phyloP scores from a whole-genome alignment of 1,284 basidiomycete species.

The Earliella scabrosa region DNA sequence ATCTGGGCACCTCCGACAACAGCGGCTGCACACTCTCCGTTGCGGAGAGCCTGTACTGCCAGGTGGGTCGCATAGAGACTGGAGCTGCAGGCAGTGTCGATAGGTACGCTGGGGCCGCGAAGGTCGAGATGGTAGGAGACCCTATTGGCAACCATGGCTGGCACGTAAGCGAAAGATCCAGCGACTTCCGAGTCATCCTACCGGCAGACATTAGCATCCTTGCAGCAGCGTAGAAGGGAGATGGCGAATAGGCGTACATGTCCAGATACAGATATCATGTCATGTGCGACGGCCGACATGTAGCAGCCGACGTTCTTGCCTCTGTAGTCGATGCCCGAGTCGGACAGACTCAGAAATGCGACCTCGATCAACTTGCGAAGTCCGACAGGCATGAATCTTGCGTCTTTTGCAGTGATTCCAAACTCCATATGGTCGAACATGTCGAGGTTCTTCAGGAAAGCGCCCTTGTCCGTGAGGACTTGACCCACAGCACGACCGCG shows the following conservation, averaged over 20 bases:
- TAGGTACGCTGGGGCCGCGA: slow-evolving; percentile 47
- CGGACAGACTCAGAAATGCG: slow-evolving; percentile 42
- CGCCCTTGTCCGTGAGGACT: slow-evolving; percentile 35
- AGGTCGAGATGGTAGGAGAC: slow-evolving; percentile 55
- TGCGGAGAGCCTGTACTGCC: slow-evolving; percentile 46
- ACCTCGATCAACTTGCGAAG: slow-evolving; percentile 43
- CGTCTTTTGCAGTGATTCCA: slow-evolving; percentile 43
- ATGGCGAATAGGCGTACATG: slow-evolving; percentile 7
- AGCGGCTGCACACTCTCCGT: slow-evolving; percentile 53
- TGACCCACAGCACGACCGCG: slow-evolving; percentile 31
- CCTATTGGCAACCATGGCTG: slow-evolving; percentile 48
- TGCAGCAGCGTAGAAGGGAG: not conserved
- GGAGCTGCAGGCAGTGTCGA: slow-evolving; percentile 56
- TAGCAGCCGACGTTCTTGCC: slow-evolving; percentile 43
- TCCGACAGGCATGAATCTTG: slow-evolving; percentile 38
- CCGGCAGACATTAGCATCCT: not conserved
- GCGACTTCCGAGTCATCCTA: slow-evolving; percentile 42
- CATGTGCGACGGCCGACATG: slow-evolving; percentile 33
- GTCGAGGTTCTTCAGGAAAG: slow-evolving; percentile 43
- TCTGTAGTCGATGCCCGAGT: slow-evolving; percentile 47
- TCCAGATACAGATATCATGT: slow-evolving; percentile 15
- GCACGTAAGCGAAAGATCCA: slow-evolving; percentile 41
- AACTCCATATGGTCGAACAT: slow-evolving; percentile 46
- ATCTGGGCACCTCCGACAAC: slow-evolving; percentile 49
- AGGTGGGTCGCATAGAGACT: slow-evolving; percentile 50